phyloP scores from a whole-genome alignment of 2,329 filamentous ascomycete genomes.

The Microcyclosporella mali region DNA sequence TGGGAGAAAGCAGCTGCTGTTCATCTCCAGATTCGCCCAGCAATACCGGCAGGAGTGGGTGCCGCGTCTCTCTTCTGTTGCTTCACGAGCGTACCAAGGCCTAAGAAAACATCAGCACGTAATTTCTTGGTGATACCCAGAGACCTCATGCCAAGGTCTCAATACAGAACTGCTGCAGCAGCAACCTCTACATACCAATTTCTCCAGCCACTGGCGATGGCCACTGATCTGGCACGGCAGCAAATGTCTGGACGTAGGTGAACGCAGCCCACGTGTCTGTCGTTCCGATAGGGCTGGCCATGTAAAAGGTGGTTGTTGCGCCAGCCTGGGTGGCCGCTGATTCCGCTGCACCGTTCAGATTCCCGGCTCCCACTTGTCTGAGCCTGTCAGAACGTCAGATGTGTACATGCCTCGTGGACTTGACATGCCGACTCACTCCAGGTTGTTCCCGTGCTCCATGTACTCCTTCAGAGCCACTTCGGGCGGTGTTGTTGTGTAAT shows the following conservation, averaged over 20 bases:
- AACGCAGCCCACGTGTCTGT: slow-evolving; percentile 21
- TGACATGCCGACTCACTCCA: not conserved
- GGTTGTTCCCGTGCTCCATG: not conserved
- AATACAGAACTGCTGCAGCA: too few species aligned
- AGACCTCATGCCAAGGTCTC: too few species aligned
- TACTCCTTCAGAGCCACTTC: not conserved
- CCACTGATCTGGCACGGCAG: slow-evolving; percentile 24
- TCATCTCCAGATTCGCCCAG: slow-evolving; percentile 6
- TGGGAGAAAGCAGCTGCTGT: not conserved
- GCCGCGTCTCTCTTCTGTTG: slow-evolving; percentile 7
- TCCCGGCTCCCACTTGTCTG: slow-evolving; percentile 14
- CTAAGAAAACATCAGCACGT: too few species aligned
- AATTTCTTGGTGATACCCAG: too few species aligned
- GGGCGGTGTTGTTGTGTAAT: not conserved
- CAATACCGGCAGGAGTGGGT: slow-evolving; percentile 3
- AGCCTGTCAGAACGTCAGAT: slow-evolving; percentile 10
- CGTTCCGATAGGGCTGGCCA: slow-evolving; percentile 10
- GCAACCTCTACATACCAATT: slow-evolving; percentile 20
- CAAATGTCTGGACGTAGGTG: slow-evolving; percentile 30
- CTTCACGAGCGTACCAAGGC: slow-evolving; percentile 17
- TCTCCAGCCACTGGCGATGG: slow-evolving; percentile 19
- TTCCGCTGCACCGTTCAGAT: slow-evolving; percentile 12
- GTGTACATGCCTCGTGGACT: not conserved
- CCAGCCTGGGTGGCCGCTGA: slow-evolving; percentile 13
- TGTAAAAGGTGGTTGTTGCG: slow-evolving; percentile 24